Conservation (phyloP, 2,329 filamentous ascomycete genomes). For the Botrytis elliptica region DNA sequence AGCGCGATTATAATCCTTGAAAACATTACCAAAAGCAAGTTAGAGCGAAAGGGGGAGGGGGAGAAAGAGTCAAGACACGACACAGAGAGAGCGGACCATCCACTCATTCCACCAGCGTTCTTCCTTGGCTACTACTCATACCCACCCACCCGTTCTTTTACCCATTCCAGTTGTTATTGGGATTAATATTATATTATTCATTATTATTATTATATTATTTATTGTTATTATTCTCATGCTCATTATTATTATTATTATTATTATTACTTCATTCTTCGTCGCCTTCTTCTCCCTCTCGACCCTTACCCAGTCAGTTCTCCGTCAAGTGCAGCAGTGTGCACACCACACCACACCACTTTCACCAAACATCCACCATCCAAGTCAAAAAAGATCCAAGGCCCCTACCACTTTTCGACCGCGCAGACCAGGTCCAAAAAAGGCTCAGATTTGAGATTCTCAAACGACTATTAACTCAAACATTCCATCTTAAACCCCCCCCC, state of each 20-base stretch:
- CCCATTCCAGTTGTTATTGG: not conserved
- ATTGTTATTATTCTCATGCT: not conserved
- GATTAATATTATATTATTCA: not conserved
- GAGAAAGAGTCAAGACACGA: not conserved
- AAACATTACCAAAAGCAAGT: slow-evolving; percentile 4
- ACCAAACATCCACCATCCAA: not conserved
- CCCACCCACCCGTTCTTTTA: not conserved
- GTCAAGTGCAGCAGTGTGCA: not conserved
- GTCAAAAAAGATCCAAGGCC: slow-evolving; percentile 8
- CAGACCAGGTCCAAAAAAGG: slow-evolving; percentile 4
- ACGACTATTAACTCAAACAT: slow-evolving; percentile 13
- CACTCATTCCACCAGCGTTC: slow-evolving; percentile 6
- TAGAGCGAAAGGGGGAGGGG: not conserved
- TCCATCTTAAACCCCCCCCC: slow-evolving; percentile 15
- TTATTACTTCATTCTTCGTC: no score
- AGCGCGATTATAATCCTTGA: not conserved
- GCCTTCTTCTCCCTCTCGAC: not conserved
- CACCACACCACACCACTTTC: not conserved
- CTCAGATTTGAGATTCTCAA: slow-evolving; percentile 20
- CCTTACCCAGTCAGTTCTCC: not conserved
- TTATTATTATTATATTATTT: not conserved
- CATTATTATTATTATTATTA: no score
- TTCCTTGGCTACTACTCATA: slow-evolving; percentile 3
- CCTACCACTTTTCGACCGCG: slow-evolving; percentile 7
- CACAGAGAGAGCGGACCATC: slow-evolving; percentile 3